These are phyloP conservation scores for Salix arbutifolia DNA, from an alignment of 345 rosid genomes.

Conservation along the genomic window DNA sequence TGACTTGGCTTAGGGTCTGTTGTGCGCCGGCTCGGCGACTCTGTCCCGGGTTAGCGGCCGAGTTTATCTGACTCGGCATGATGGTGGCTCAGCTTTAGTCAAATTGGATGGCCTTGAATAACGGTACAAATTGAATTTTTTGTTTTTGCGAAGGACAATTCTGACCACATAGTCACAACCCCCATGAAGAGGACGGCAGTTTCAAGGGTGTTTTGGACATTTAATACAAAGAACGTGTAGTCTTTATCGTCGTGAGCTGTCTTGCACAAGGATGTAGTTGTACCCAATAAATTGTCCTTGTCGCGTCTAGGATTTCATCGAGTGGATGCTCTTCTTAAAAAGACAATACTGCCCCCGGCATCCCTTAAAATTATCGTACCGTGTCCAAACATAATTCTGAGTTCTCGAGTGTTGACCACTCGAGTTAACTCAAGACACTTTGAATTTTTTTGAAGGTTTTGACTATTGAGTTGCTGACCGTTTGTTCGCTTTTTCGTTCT, in stretches of 20 bases:
- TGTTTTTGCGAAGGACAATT: constrained; percentile 20
- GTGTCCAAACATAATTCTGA: not conserved
- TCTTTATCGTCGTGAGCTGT: constrained; percentile 52
- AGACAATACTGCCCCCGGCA: not conserved
- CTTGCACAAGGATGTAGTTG: constrained; percentile 37
- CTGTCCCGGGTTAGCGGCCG: constrained; percentile 4
- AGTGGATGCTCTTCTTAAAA: not conserved
- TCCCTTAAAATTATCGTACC: not conserved
- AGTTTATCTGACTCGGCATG: constrained; percentile 10
- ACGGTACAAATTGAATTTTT: constrained; percentile 18
- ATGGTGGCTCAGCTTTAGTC: constrained; percentile 31
- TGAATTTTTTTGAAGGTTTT: not conserved
- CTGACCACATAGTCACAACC: constrained; percentile 19
- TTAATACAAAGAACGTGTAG: not conserved
- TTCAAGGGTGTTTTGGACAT: constrained; percentile 34
- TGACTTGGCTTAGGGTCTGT: not conserved
- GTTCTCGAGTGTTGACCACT: constrained; percentile 7
- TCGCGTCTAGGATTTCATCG: not conserved
- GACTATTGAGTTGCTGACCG: not conserved
- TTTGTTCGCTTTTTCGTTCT: not conserved
- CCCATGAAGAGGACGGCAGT: not conserved
- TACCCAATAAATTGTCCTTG: constrained; percentile 30
- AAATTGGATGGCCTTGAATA: constrained; percentile 25
- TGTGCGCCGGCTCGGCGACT: constrained; percentile 25
- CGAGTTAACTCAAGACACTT: constrained; percentile 13